Conservation (phyloP, 2,329 filamentous ascomycete species). For the Penicillium hordei region DNA sequence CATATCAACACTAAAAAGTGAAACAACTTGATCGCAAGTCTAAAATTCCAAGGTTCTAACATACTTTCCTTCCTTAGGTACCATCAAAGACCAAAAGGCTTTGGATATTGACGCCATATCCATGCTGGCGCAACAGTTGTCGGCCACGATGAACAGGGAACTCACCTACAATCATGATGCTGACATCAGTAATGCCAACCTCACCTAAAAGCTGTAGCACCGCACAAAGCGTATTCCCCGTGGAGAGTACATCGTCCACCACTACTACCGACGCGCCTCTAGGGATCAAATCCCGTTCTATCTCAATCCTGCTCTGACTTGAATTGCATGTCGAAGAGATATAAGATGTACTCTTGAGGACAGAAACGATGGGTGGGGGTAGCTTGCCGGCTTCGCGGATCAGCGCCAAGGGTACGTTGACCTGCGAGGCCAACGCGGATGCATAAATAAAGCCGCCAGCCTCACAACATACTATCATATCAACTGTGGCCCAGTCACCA, state of each 20-base stretch:
- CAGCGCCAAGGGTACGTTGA: slow-evolving; percentile 49
- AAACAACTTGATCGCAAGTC: background rate
- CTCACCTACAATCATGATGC: slow-evolving; percentile 57
- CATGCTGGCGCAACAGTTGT: slow-evolving; percentile 44
- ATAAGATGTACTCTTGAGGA: slow-evolving; percentile 51
- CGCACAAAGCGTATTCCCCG: slow-evolving; percentile 56
- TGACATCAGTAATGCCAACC: slow-evolving; percentile 48
- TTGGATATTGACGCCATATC: slow-evolving; percentile 19
- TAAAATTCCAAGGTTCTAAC: background rate
- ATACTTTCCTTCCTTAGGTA: background rate
- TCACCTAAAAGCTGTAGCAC: slow-evolving; percentile 51
- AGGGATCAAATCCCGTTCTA: slow-evolving; percentile 47
- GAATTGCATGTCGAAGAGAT: slow-evolving; percentile 49
- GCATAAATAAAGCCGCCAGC: slow-evolving; percentile 59
- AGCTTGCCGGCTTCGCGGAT: slow-evolving; percentile 61
- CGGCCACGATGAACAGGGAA: slow-evolving; percentile 58
- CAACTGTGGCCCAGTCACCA: slow-evolving; percentile 50
- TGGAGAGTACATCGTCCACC: slow-evolving; percentile 61
- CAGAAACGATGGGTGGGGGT: slow-evolving; percentile 56
- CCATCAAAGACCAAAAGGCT: background rate
- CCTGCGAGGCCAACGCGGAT: slow-evolving; percentile 47
- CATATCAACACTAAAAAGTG: background rate
- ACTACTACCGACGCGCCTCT: slow-evolving; percentile 51
- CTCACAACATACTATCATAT: slow-evolving; percentile 55
- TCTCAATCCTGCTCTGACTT: slow-evolving; percentile 49